Evolutionary conservation across 257 asterid species (phyloP).

Genomic region (Nicotiana knightiana): DNA sequence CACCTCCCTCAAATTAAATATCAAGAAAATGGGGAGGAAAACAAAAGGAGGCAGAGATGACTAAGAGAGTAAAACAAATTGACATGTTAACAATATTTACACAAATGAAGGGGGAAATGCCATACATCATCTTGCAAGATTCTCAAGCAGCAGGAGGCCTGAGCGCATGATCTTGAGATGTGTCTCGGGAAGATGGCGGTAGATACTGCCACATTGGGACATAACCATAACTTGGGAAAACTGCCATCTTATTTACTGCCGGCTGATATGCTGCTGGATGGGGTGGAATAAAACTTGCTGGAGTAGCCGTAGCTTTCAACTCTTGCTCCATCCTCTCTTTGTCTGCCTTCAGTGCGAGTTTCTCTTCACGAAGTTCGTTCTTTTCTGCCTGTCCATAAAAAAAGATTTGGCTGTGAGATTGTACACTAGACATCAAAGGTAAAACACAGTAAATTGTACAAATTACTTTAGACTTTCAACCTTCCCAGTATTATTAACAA

Average conservation of each 20-base stretch:
- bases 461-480: neutral
- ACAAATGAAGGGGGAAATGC: neutral
- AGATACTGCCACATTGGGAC: slow-evolving; percentile 88
- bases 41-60: neutral
- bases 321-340: slow-evolving; percentile 79
- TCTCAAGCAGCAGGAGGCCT: slow-evolving; percentile 86
- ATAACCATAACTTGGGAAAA: slow-evolving; percentile 62
- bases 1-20: slow-evolving; percentile 8
- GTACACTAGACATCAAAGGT: neutral
- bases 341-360: slow-evolving; percentile 56
- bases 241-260: slow-evolving; percentile 54
- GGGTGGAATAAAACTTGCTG: slow-evolving; percentile 57
- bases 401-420: neutral
- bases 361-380: slow-evolving; percentile 86
- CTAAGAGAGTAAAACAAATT: neutral
- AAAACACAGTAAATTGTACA: neutral
- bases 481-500: neutral
- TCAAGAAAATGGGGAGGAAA: neutral
- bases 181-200: slow-evolving; percentile 59
- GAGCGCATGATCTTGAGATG: slow-evolving; percentile 71
- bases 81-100: slow-evolving; percentile 4
- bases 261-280: slow-evolving; percentile 57
- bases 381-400: slow-evolving; percentile 54
- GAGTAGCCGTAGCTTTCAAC: slow-evolving; percentile 42
- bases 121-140: slow-evolving; percentile 10